phyloP scores from a whole-genome alignment of 2,329 filamentous ascomycete species.

The Epichloe typhina region DNA sequence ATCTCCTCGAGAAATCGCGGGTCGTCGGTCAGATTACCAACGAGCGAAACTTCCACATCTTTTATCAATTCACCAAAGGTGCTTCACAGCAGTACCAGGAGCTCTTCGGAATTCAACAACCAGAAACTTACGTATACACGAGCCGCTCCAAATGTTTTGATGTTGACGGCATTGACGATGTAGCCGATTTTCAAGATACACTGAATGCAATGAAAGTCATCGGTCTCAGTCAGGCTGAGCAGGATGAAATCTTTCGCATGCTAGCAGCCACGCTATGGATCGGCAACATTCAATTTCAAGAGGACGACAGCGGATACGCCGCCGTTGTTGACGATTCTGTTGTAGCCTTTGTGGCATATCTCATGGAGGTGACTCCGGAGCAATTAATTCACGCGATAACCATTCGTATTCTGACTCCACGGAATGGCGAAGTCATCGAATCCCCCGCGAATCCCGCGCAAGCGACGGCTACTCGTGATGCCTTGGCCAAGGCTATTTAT shows the following conservation, averaged over 20 bases:
- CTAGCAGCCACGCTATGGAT: constrained; percentile 84
- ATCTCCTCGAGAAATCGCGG: constrained; percentile 86
- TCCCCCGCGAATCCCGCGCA: constrained; percentile 84
- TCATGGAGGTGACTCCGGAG: constrained; percentile 73
- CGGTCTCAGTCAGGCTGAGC: constrained; percentile 73
- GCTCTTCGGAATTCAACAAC: constrained; percentile 80
- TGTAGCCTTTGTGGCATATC: constrained; percentile 85
- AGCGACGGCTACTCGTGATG: constrained; percentile 76
- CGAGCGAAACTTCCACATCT: constrained; percentile 98
- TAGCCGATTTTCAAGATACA: constrained; percentile 79
- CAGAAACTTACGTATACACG: constrained; percentile 86
- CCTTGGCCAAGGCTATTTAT: constrained; percentile 89
- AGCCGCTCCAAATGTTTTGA: constrained; percentile 90
- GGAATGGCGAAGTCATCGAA: constrained; percentile 53
- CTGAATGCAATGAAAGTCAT: constrained; percentile 91
- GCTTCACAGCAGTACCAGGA: constrained; percentile 78
- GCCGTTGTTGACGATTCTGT: constrained; percentile 79
- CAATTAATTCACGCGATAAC: constrained; percentile 80
- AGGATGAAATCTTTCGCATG: constrained; percentile 95
- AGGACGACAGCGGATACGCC: constrained; percentile 83
- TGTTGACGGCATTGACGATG: constrained; percentile 86
- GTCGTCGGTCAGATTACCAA: constrained; percentile 91
- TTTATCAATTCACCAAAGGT: constrained; percentile 96
- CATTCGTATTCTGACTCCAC: constrained; percentile 65
- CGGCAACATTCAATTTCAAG: constrained; percentile 81